phyloP scores from a whole-genome alignment of 768 basidiomycete genomes.

The Steccherinum ochraceum region DNA sequence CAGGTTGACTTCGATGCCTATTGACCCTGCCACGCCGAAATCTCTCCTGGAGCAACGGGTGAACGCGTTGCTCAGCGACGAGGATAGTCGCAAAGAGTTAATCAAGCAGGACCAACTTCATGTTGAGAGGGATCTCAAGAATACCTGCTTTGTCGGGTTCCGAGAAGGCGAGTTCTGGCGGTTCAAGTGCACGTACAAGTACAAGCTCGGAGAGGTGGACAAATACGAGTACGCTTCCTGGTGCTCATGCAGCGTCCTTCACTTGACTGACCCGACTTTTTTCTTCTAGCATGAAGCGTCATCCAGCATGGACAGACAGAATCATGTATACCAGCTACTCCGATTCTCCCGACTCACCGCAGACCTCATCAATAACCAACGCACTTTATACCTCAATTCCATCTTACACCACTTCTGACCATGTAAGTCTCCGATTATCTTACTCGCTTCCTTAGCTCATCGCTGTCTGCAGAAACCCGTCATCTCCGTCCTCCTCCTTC shows the following conservation, averaged over 20 bases:
- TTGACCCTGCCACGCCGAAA: constrained; percentile 25
- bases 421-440: constrained; percentile 47
- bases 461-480: constrained; percentile 68
- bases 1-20: constrained; percentile 61
- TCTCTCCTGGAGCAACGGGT: constrained; percentile 21
- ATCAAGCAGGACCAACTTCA: constrained; percentile 72
- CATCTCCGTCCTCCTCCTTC: constrained; percentile 63
- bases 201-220: constrained; percentile 73
- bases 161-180: constrained; percentile 83
- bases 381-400: constrained; percentile 75
- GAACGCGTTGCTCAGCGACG: constrained; percentile 26
- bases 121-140: constrained; percentile 50
- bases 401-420: constrained; percentile 85
- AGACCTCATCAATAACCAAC: constrained; percentile 52
- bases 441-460: neutral
- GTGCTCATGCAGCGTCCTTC: constrained; percentile 3
- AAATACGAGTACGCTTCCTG: constrained; percentile 57
- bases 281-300: constrained; percentile 50
- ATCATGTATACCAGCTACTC: constrained; percentile 77
- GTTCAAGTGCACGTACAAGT: constrained; percentile 90
- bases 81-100: constrained; percentile 48
- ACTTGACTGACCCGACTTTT: constrained; percentile 6
- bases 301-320: constrained; percentile 91
- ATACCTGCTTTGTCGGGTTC: constrained; percentile 64
- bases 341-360: constrained; percentile 49